phyloP scores from a whole-genome alignment of 768 basidiomycete genomes.

The Tricholoma hemisulphureum region DNA sequence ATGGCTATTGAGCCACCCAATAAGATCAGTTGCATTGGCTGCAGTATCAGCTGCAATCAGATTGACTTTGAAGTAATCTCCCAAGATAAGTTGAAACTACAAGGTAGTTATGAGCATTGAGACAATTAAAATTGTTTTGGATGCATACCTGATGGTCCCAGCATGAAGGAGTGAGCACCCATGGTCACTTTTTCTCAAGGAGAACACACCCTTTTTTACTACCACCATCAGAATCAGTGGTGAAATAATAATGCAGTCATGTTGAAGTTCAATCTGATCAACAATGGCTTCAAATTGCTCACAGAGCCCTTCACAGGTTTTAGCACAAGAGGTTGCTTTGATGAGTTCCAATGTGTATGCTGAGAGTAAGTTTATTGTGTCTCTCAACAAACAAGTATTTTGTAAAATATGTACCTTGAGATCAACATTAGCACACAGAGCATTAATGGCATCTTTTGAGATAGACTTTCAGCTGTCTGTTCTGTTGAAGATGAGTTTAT shows the following conservation, averaged over 20 bases:
- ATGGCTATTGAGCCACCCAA: slow-evolving; percentile 1
- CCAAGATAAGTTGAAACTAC: not conserved
- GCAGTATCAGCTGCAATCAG: not conserved
- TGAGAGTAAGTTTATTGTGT: not conserved
- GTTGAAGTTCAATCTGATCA: not conserved
- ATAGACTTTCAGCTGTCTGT: not conserved
- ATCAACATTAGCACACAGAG: not conserved
- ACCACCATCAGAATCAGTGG: not conserved
- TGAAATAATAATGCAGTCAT: not conserved
- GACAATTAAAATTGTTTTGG: not conserved
- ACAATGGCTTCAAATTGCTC: not conserved
- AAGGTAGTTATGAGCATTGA: not conserved
- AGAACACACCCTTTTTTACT: not conserved
- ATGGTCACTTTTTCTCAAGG: not conserved
- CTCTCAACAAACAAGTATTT: not conserved
- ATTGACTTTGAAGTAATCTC: not conserved
- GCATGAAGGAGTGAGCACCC: not conserved
- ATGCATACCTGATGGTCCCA: not conserved
- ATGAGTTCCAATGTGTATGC: not conserved
- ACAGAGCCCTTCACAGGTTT: not conserved
- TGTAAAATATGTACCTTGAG: not conserved
- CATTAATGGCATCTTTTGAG: not conserved
- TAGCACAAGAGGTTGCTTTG: not conserved
- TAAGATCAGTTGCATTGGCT: not conserved
- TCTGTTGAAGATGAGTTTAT: not conserved